These are phyloP conservation scores for Nicotiana tabacum DNA, from an alignment of 257 asterid genomes.

Conservation along the genomic window DNA sequence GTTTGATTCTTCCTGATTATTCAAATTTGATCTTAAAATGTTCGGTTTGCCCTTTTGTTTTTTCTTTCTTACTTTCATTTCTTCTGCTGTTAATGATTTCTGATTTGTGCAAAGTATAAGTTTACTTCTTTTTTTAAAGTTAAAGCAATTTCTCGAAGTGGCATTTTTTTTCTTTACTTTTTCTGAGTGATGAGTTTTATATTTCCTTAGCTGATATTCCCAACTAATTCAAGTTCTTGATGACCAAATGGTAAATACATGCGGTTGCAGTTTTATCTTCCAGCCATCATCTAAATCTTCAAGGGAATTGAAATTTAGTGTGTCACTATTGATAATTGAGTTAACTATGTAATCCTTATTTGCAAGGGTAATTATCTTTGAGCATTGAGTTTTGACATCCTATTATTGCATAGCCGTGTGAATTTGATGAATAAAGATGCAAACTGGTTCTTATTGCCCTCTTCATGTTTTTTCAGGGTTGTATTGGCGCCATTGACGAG, in stretches of 20 bases:
- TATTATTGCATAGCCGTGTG: neutral
- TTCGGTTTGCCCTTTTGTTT: neutral
- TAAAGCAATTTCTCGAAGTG: too few species aligned
- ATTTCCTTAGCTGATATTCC: neutral
- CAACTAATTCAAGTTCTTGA: neutral
- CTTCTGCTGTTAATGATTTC: neutral
- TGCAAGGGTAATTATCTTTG: neutral
- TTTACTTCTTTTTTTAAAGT: too few species aligned
- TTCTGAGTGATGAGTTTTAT: too few species aligned
- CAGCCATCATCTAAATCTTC: neutral
- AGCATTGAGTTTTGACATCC: neutral
- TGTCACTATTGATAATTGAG: neutral
- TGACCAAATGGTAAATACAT: neutral
- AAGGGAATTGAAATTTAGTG: neutral
- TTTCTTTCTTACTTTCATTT: neutral
- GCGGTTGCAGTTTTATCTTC: too few species aligned
- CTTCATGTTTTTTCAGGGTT: conserved; percentile 26
- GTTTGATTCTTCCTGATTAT: neutral
- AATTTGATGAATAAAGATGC: neutral
- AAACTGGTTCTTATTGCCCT: neutral
- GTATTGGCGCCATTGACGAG: conserved; percentile 70
- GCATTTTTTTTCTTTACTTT: too few species aligned
- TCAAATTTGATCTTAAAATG: neutral
- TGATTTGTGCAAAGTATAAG: too few species aligned
- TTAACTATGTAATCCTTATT: neutral